phyloP scores from a whole-genome alignment of 768 basidiomycete genomes.

The Trametes coccinea region DNA sequence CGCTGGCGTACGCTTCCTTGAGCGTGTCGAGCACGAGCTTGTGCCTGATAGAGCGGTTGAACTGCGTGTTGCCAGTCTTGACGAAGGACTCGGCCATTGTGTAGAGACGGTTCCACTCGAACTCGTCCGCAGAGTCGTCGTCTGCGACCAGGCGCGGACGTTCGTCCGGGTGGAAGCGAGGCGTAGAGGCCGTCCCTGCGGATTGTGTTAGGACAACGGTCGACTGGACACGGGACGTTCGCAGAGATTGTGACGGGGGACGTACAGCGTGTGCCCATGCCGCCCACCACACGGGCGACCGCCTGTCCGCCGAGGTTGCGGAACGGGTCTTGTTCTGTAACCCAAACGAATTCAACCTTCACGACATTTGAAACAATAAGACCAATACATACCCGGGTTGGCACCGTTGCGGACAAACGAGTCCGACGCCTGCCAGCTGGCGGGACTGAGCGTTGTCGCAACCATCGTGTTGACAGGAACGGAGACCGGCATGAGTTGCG shows the following conservation, averaged over 20 bases:
- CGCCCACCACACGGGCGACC: conserved; percentile 29
- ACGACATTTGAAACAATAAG: not conserved
- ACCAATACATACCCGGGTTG: not conserved
- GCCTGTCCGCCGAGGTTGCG: conserved; percentile 26
- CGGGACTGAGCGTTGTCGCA: conserved; percentile 1
- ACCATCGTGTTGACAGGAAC: not conserved
- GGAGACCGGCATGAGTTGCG: conserved; percentile 1
- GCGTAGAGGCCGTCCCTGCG: conserved; percentile 25
- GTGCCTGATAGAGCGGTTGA: conserved; percentile 29
- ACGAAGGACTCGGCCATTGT: conserved; percentile 22
- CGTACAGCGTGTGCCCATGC: conserved; percentile 26
- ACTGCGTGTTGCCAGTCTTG: conserved; percentile 21
- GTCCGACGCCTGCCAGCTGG: conserved; percentile 1
- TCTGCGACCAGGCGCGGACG: conserved; percentile 14
- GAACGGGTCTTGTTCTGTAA: conserved; percentile 18
- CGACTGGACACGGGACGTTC: too few relatives aligned
- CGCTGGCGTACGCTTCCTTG: conserved; percentile 2
- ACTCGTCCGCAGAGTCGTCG: conserved; percentile 3
- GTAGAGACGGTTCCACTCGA: conserved; percentile 25
- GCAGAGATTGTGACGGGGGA: not conserved
- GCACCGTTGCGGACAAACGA: conserved; percentile 2
- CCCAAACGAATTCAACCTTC: not conserved
- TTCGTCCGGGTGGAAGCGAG: conserved; percentile 20
- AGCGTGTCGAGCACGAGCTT: conserved; percentile 25
- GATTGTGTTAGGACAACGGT: too few relatives aligned